Base-by-base conservation (phyloP, 2,329 filamentous ascomycete genomes). In the Cladobotryum mycophilum region DNA sequence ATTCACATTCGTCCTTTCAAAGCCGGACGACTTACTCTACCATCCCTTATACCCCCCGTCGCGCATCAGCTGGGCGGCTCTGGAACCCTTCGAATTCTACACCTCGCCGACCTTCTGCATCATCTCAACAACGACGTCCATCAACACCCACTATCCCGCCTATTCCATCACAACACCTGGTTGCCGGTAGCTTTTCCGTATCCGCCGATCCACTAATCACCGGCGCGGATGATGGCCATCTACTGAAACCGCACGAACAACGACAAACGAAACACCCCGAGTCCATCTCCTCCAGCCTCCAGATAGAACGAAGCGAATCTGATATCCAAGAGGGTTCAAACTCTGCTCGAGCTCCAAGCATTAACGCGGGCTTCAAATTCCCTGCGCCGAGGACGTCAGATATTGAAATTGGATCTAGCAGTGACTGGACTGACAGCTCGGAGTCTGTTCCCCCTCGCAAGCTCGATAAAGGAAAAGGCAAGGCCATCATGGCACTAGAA, bases 61-160 rank as follows among this genome's bases (percentile, higher is more conserved):
- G 70, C 22, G 63, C 72, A 30, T 70, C 72, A 4, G 69, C 76
- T 18, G 73, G 74, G 42, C 76, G 78, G 35, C 76, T 82, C 56
- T 82, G 79, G 79, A 82, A 82, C 59, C 79, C 79, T 20, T 76
- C 76, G 52, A 82, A 82, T 61, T 82, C 78, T 22, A 81, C 79
- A 2, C 78, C 78, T 41, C 71, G 77, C 52, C 58, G 64, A 48
- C 14, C 50, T 2, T 56, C 68, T 49, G 60, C 56, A 20, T 51
- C 56, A 20, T 51, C 52, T 43, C 61, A 71, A 49, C 69, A 63
- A 53, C 74, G 78, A 50, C 76, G 76, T 22, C 72, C 72, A 14
- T 81, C 78, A 13, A 76, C 76, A 14, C 79, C 79, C 14, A 75
- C 75, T 5, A 76, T 74, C 36, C 78, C 79, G 11, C 58, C 75